A percentile compares a stretch with the other conserved stretches of the same genome.
Evolutionary conservation across 345 rosid genomes (phyloP).

Genomic region (Salix dunnii): DNA sequence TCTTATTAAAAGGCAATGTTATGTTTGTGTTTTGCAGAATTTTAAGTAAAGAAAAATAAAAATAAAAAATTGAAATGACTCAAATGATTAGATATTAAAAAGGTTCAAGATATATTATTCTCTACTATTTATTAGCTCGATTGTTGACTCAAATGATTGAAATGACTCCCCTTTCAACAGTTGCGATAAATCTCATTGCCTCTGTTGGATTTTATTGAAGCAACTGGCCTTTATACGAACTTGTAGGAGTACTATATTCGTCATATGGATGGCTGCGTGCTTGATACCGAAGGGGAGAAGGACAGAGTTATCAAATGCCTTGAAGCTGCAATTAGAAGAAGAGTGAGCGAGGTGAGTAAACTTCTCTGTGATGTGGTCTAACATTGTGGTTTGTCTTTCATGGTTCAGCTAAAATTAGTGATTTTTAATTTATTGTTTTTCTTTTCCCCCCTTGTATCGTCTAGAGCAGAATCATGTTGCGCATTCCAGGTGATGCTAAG

Average conservation of each 20-base stretch:
- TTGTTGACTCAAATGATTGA: background rate
- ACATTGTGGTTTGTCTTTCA: background rate
- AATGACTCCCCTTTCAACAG: background rate
- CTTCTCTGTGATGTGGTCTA: background rate
- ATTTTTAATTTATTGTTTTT: background rate
- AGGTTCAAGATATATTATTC: too few species aligned
- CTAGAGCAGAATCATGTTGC: background rate
- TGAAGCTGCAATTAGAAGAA: conserved; percentile 80
- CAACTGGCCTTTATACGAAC: background rate
- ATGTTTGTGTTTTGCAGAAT: background rate
- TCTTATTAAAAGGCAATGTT: background rate
- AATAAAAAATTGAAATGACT: too few species aligned
- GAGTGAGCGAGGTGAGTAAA: conserved; percentile 79
- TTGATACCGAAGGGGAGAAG: conserved; percentile 77
- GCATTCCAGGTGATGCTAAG: background rate
- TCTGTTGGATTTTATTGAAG: background rate
- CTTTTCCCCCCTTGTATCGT: background rate
- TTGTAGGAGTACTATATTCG: conserved; percentile 79
- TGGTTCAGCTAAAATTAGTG: background rate
- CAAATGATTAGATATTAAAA: too few species aligned
- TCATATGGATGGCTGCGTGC: conserved; percentile 88
- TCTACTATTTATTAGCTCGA: too few species aligned
- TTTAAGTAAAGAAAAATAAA: background rate
- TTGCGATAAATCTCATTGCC: background rate
- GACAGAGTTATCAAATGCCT: conserved; percentile 82